Evolutionary conservation across 2,329 filamentous ascomycete genomes (phyloP).

Genomic region (Aspergillus sp.): DNA sequence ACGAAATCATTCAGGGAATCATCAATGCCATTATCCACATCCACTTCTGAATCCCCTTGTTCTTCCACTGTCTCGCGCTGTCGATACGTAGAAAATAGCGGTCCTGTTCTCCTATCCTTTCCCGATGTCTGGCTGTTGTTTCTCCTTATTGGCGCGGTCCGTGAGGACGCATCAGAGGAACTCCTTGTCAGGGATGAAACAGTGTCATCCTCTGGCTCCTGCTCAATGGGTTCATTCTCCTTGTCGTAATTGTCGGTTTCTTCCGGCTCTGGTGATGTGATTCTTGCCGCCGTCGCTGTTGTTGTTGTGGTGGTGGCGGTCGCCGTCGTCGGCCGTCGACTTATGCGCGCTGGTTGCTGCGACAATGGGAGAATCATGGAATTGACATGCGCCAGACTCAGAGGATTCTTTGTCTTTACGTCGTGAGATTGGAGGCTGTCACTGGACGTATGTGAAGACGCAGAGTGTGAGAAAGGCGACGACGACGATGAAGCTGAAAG

Average conservation of each 20-base stretch:
- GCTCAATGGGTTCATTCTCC: conserved; percentile 26
- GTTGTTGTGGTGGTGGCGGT: no score
- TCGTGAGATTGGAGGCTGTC: conserved; percentile 5
- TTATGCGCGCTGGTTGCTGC: conserved; percentile 9
- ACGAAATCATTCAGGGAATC: conserved; percentile 34
- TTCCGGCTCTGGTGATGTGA: conserved; percentile 11
- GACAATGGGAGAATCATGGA: conserved; percentile 25
- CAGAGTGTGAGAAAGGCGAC: conserved; percentile 1
- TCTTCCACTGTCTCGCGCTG: conserved; percentile 5
- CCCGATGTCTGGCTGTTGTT: conserved; percentile 4
- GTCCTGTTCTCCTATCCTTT: conserved; percentile 5
- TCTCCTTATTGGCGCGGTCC: conserved; percentile 14
- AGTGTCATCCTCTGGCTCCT: conserved; percentile 3
- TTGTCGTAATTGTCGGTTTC: conserved; percentile 27
- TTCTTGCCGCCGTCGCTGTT: no score
- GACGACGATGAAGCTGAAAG: not conserved
- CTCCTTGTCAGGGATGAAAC: conserved; percentile 11
- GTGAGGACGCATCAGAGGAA: conserved; percentile 12
- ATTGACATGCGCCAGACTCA: conserved; percentile 26
- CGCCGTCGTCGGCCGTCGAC: no score
- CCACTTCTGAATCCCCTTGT: conserved; percentile 12
- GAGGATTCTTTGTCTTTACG: conserved; percentile 15
- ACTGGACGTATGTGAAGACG: conserved; percentile 2
- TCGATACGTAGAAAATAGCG: conserved; percentile 12
- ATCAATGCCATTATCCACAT: conserved; percentile 21